Evolutionary conservation across 352 stramenopile genomes (phyloP).

Genomic region (Thalassiosira tumida): DNA sequence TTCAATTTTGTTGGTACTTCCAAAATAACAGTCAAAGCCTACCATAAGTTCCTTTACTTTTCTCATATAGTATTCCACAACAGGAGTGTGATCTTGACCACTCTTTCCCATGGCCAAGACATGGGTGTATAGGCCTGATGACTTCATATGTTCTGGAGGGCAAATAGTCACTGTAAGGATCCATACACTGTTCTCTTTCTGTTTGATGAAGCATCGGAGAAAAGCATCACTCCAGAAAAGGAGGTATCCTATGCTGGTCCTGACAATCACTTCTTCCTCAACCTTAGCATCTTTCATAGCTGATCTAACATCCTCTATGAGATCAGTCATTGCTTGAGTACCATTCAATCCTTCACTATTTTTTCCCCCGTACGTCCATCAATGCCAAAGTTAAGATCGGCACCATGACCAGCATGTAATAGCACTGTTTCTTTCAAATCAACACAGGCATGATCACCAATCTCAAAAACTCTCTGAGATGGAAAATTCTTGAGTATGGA

Average conservation of each 20-base stretch:
- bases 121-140: constrained; percentile 18
- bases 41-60: constrained; percentile 34
- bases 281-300: not conserved
- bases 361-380: not conserved
- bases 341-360: constrained; percentile 24
- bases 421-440: not conserved
- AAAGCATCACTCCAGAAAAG: constrained; percentile 50
- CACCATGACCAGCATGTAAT: constrained; percentile 3
- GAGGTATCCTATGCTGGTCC: constrained; percentile 8
- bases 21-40: constrained; percentile 23
- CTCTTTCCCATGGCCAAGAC: constrained; percentile 47
- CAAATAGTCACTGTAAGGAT: constrained; percentile 49
- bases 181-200: constrained; percentile 62
- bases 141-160: constrained; percentile 18
- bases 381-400: not conserved
- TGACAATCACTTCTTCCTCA: not conserved
- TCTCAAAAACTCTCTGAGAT: constrained; percentile 4
- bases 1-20: not conserved
- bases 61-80: constrained; percentile 26
- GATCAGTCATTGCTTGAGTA: constrained; percentile 1
- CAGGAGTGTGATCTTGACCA: constrained; percentile 26
- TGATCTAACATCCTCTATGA: not conserved
- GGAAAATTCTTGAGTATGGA: constrained; percentile 41
- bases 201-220: constrained; percentile 44
- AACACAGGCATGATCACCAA: constrained; percentile 36